Percentiles rank a stretch among this genome's conserved stretches.
phyloP scores from a whole-genome alignment of 495 filamentous ascomycete species.

The Immersiella caudata region DNA sequence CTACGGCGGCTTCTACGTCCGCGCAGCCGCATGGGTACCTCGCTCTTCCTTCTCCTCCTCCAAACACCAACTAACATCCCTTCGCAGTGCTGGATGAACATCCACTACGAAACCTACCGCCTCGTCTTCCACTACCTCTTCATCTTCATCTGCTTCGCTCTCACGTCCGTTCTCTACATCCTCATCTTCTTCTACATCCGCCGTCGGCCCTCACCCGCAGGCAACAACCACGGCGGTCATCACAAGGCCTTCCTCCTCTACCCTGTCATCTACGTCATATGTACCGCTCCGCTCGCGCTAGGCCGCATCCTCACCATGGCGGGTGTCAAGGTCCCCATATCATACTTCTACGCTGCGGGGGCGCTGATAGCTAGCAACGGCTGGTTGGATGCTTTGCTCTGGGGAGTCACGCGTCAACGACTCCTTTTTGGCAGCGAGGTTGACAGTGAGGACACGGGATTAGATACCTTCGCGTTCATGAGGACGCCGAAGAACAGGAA shows the following conservation, averaged over 20 bases:
- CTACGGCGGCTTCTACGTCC: conserved; percentile 59
- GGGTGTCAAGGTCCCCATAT: conserved; percentile 53
- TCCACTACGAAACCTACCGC: conserved; percentile 60
- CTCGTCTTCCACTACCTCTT: conserved; percentile 78
- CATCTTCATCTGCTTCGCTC: conserved; percentile 71
- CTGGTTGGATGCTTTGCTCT: conserved; percentile 72
- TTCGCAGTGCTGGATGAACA: conserved; percentile 70
- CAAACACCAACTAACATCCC: neutral
- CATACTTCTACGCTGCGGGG: conserved; percentile 71
- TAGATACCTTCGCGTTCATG: conserved; percentile 55
- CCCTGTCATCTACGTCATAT: conserved; percentile 71
- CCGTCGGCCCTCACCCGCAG: conserved; percentile 25
- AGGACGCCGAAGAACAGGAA: conserved; percentile 41
- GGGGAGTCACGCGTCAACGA: conserved; percentile 65
- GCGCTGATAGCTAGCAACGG: conserved; percentile 73
- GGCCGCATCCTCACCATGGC: conserved; percentile 69
- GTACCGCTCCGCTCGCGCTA: conserved; percentile 70
- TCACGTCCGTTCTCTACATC: conserved; percentile 65
- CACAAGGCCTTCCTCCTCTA: conserved; percentile 74
- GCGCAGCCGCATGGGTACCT: conserved; percentile 64
- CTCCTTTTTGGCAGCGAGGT: conserved; percentile 51
- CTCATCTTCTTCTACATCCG: conserved; percentile 64
- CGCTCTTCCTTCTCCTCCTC: conserved; percentile 12
- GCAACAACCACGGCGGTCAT: conserved; percentile 34
- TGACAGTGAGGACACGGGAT: conserved; percentile 44